Conservation (phyloP, 495 filamentous ascomycete genomes). For the Astrothelium subdiscretum region DNA sequence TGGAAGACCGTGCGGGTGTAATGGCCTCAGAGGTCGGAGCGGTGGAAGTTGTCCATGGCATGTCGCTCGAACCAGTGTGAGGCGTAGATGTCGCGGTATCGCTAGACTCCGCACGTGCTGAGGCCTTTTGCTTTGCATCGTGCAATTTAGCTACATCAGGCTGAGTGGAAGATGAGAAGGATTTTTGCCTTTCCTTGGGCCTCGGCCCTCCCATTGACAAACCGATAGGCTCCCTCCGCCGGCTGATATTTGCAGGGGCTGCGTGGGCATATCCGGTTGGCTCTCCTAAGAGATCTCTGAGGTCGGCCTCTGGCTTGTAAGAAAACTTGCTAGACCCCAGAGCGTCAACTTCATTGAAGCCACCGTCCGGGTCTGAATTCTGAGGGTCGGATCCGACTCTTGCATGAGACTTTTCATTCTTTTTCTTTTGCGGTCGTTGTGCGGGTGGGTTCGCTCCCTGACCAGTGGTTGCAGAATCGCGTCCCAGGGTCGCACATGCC, state of each 20-base stretch:
- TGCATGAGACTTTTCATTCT: not conserved
- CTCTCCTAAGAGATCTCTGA: not conserved
- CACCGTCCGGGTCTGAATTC: not conserved
- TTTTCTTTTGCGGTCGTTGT: not conserved
- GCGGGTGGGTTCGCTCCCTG: not conserved
- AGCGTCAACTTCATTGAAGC: not conserved
- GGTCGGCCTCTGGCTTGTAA: not conserved
- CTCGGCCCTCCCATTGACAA: not conserved
- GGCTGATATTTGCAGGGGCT: not conserved
- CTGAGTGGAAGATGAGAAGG: not conserved
- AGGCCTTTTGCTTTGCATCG: slow-evolving; percentile 8
- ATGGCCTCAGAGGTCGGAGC: slow-evolving; percentile 26
- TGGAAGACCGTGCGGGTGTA: slow-evolving; percentile 26
- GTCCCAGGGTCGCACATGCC: not conserved
- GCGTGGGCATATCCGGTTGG: not conserved
- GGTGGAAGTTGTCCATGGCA: slow-evolving; percentile 20
- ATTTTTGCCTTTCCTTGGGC: not conserved
- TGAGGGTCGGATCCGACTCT: not conserved
- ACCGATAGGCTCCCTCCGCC: not conserved
- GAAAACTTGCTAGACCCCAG: not conserved
- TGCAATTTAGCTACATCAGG: not conserved
- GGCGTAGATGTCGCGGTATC: slow-evolving; percentile 21
- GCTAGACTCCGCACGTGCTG: slow-evolving; percentile 16
- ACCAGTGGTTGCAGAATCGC: not conserved
- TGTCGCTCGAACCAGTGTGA: slow-evolving; percentile 23